Conservation (phyloP, 192 early-diverging fungal genomes). For the Funneliformis mosseae region DNA sequence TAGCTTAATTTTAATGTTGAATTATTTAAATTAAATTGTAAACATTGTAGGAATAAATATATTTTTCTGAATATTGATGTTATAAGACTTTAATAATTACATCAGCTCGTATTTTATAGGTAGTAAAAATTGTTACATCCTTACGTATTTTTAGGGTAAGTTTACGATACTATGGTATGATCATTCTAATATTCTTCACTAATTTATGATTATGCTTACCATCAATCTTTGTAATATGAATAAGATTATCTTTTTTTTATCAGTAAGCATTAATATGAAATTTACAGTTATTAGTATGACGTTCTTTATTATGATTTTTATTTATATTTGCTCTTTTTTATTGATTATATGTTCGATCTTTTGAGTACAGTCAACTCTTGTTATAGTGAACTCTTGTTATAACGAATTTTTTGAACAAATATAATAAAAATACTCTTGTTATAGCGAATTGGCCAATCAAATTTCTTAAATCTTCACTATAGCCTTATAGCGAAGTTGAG, state of each 20-base stretch:
- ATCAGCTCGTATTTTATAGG: neutral
- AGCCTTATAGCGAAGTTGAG: too few relatives aligned
- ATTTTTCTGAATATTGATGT: too few relatives aligned
- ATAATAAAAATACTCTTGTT: too few relatives aligned
- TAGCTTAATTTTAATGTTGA: too few relatives aligned
- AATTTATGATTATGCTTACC: neutral
- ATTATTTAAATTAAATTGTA: too few relatives aligned
- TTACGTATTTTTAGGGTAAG: neutral
- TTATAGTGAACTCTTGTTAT: too few relatives aligned
- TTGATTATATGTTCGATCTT: neutral
- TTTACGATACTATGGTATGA: neutral
- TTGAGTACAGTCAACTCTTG: too few relatives aligned
- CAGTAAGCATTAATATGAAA: neutral
- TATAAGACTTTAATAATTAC: neutral
- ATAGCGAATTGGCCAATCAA: too few relatives aligned
- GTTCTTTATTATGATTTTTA: neutral
- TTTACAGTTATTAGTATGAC: neutral
- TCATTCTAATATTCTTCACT: neutral
- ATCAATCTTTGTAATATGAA: slow-evolving; percentile 3
- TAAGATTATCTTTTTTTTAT: neutral
- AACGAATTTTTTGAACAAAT: too few relatives aligned
- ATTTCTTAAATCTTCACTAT: too few relatives aligned
- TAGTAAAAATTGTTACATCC: neutral
- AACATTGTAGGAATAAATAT: too few relatives aligned
- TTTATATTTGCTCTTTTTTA: neutral